Base-by-base conservation (phyloP, 2,329 filamentous ascomycete genomes). In the Fusarium sp. region DNA sequence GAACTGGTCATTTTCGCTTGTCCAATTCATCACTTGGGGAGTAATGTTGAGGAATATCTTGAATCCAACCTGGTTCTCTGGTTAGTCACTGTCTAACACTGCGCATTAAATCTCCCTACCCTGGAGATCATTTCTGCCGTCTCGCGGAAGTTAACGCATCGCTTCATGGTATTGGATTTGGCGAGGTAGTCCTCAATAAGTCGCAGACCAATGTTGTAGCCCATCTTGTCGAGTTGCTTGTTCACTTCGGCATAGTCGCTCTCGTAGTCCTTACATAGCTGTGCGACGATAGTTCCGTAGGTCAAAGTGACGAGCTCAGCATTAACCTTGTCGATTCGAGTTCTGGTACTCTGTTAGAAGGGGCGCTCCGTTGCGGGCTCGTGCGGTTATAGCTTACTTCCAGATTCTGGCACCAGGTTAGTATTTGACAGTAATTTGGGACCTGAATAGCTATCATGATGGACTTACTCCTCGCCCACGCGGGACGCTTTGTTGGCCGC, bases 31-130 rank as follows among this genome's bases (percentile, higher is more conserved):
- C 73, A 98, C 92, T 13, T 92, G 93, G 0, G 96, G 96, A 8
- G 95, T 97, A 77, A 98, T 95, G 80, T 99, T 99, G 70, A 99
- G 90, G 82, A 99, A 99, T 75, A 99, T 98, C 85, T 99, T 98
- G 86, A 99, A 99, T 64, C 96, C 96, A 75, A 99, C 93, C 94
- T 98, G 74, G 4, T 38, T n/a, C 26, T 69, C 8, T 57, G 34
- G 13, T 36, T 17, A 34, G 69, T 81, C 63, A 80, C 78, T 50
- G 38, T 38, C 8, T 22, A 12, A 7, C 8, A 3, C 28, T n/a
- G 11, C 30, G 9, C 34, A 18, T 17, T 8, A n/a, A 30, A n/a
- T 36, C 11, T 22, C 20, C 76, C 24, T 82, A 96, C 95, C 88
- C 96, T 96, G 47, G 96, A 91, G 78, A 99, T 96, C 90, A 97